Evolutionary conservation across 805 yeast species (phyloP), one percentile per base, ranked within the genome.

Genomic region (Yarrowia deformans): DNA sequence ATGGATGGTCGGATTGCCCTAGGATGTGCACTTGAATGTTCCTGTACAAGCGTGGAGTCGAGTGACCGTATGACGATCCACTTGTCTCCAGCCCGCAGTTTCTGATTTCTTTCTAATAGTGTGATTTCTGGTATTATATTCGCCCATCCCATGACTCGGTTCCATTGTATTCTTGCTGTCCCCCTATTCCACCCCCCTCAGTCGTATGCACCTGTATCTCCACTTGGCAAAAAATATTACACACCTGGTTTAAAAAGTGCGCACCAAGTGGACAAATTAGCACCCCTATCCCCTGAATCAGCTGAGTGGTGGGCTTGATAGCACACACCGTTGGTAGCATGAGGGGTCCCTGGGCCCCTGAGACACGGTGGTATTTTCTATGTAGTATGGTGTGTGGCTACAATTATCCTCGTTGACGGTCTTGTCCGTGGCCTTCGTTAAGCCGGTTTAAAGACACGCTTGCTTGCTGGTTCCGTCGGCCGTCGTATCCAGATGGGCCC

Each of bases 1-100:
- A 35, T 52, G 42, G 42, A 37, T 52, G 58, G 23, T 35, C 58
- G 58, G 58, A 52, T 52, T 52, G 58, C 58, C 58, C 58, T 52
- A 52, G 8, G 40, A 50, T 50, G 8, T 18, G 58, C 58, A 37
- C 58, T 23, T 23, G 29, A 23, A 23, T 23, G 29, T 23, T 23
- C 29, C 4, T 4, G 29, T 4, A 23, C 29, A 23, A 23, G 29
- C 29, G 29, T 23, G 29, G 29, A 23, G 29, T 23, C 29, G 29
- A 23, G 29, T 23, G 29, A 23, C 29, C 29, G 29, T 23, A 23
- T 23, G 29, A 23, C 2, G 29, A 23, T 23, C 29, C 29, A 23
- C 29, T 23, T 23, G 29, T 23, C 4, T 23, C 29, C 3, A 23
- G 29, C 29, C 29, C 29, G 4, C 3, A 2, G 29, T 23, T 4